A percentile compares a stretch with the other conserved stretches of the same genome.
phyloP scores from a whole-genome alignment of 2,329 filamentous ascomycete species.

The Aspergillus pseudoterreus region DNA sequence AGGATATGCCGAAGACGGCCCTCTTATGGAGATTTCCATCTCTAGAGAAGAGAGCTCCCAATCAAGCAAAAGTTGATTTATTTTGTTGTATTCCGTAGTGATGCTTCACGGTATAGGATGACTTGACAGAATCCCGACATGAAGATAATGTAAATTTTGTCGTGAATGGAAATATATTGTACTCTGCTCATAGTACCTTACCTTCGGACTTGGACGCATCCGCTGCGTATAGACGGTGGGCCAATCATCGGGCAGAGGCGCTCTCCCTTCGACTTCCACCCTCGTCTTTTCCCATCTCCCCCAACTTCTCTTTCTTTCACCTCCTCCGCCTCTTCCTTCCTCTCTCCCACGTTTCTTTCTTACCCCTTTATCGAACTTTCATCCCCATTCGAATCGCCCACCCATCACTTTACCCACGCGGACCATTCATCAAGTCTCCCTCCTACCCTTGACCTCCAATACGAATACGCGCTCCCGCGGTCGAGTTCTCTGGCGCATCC shows the following conservation, averaged over 20 bases:
- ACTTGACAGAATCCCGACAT: background rate
- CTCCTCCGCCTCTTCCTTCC: background rate
- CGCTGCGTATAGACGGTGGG: background rate
- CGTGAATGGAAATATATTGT: too few species aligned
- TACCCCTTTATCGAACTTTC: background rate
- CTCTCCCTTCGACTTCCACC: background rate
- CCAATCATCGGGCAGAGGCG: background rate
- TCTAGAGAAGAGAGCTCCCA: slow-evolving; percentile 29
- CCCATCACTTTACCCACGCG: background rate
- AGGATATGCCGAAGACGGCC: slow-evolving; percentile 22
- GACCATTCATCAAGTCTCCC: background rate
- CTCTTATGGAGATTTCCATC: slow-evolving; percentile 21
- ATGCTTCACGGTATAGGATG: background rate
- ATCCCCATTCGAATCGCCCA: background rate
- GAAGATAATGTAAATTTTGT: too few species aligned
- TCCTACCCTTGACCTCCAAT: background rate
- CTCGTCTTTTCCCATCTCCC: slow-evolving; percentile 7
- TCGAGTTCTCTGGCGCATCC: slow-evolving; percentile 1
- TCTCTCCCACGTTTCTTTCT: background rate
- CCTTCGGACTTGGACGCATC: too few species aligned
- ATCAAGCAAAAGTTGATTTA: slow-evolving; percentile 18
- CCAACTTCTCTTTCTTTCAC: background rate
- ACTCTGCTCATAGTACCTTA: too few species aligned
- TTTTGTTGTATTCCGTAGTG: too few species aligned
- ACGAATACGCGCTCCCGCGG: background rate